Evolutionary conservation across 1,284 basidiomycete species (phyloP).

Genomic region (Trametes versicolor): DNA sequence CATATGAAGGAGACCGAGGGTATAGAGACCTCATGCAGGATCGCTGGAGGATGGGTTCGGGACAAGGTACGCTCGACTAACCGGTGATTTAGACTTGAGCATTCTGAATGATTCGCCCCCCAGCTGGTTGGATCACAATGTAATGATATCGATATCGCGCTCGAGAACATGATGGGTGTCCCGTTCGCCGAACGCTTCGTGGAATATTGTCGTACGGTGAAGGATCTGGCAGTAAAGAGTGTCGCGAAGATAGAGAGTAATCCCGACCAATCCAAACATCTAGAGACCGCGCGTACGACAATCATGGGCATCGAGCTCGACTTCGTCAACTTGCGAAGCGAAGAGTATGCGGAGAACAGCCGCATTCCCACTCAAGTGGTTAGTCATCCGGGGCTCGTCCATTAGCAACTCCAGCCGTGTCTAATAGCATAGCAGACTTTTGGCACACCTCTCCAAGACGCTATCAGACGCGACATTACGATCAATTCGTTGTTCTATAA

Average conservation of each 20-base stretch:
- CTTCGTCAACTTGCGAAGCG: constrained; percentile 94
- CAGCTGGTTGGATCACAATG: constrained; percentile 87
- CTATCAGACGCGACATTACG: constrained; percentile 91
- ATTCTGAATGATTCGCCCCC: constrained; percentile 1
- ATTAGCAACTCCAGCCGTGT: too few relatives aligned
- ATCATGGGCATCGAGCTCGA: constrained; percentile 90
- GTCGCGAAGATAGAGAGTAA: constrained; percentile 91
- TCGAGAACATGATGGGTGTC: constrained; percentile 90
- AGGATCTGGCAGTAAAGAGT: constrained; percentile 66
- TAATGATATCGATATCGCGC: constrained; percentile 95
- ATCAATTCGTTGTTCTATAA: constrained; percentile 99
- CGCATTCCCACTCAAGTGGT: constrained; percentile 92
- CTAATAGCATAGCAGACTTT: constrained; percentile 66
- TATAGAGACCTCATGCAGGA: constrained; percentile 76
- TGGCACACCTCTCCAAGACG: constrained; percentile 94
- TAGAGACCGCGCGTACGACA: constrained; percentile 94
- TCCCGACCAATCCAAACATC: constrained; percentile 97
- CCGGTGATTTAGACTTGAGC: constrained; percentile 2
- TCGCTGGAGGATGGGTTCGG: constrained; percentile 96
- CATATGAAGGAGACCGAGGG: constrained; percentile 61
- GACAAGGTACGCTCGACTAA: constrained; percentile 80
- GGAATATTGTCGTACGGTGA: constrained; percentile 66
- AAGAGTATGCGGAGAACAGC: constrained; percentile 89
- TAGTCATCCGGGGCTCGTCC: constrained; percentile 43
- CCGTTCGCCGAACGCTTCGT: constrained; percentile 89